Percentiles rank a stretch among this genome's conserved stretches.
phyloP scores from a whole-genome alignment of 495 filamentous ascomycete species.

The Neurospora cerealis region DNA sequence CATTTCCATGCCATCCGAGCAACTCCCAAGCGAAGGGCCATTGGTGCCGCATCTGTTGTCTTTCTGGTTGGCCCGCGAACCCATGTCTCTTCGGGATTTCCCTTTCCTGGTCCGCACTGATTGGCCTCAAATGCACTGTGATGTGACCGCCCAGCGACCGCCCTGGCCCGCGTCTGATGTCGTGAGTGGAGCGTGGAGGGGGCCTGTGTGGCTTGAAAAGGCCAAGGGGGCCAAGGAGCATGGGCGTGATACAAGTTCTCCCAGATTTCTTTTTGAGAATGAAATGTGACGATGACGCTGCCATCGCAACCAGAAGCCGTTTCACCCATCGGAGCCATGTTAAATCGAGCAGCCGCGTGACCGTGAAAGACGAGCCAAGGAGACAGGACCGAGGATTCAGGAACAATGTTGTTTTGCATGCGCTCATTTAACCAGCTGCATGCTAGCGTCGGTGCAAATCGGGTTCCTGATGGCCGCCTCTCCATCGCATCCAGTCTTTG shows the following conservation, averaged over 20 bases:
- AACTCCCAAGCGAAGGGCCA: background rate
- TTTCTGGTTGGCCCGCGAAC: slow-evolving; percentile 9
- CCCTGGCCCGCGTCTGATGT: background rate
- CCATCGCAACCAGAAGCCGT: background rate
- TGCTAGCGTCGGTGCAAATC: background rate
- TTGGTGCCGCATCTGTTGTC: background rate
- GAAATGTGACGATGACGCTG: background rate
- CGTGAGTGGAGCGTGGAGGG: background rate
- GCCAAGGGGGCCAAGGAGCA: background rate
- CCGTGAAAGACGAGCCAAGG: background rate
- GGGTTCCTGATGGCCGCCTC: background rate
- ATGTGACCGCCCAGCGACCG: background rate
- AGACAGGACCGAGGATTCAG: background rate
- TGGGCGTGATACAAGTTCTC: background rate
- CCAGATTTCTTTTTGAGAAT: background rate
- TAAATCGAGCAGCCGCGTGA: background rate
- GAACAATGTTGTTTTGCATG: background rate
- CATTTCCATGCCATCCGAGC: background rate
- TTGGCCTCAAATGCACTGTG: background rate
- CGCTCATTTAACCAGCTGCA: background rate
- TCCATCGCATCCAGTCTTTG: background rate
- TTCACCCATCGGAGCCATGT: background rate
- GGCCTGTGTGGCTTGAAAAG: background rate
- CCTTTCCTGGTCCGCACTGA: slow-evolving; percentile 1
- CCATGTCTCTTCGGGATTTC: slow-evolving; percentile 9